Evolutionary conservation across 805 yeast genomes (phyloP), one percentile per base, ranked within the genome.

Genomic region (Wickerhamiella alocasiicola): DNA sequence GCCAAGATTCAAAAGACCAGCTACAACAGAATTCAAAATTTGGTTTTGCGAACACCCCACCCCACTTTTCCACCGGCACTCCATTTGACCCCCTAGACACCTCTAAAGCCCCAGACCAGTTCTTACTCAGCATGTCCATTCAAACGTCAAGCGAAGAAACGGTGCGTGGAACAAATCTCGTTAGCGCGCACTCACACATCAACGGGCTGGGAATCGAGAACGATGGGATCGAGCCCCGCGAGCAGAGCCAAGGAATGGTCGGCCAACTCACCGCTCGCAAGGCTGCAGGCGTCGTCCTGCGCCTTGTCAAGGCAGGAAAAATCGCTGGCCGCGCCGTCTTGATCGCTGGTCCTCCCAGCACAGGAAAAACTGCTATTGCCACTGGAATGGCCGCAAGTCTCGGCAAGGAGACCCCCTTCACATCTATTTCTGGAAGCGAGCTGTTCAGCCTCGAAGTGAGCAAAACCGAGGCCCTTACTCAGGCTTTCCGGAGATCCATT

Each of bases 341-440:
- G 47, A 70, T 91, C 46, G 97, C 98, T 0, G 99, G 99, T 30
- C 97, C 97, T 9, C 98, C 98, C 21, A 83, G 95, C 11, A 91
- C 98, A 0, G 99, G 99, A 62, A 91, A 91, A 61, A 91, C 99
- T 3, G 99, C 99, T 28, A 74, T 91, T 53, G 98, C 99, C 11
- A 81, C 85, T 80, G 98, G 96, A 13, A 68, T 64, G 33, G 50
- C 67, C 27, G 70, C 66, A 48, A 48, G 58, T 4, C 52, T 67
- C 24, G 81, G 81, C 24, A 54, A 65, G 11, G 84, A 78, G 47
- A 96, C 91, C 44, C 98, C 98, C 29, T 91, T 91, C 61, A 88
- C 96, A 30, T 84, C 94, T 7, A 71, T 91, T 59, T 88, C 94
- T 7, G 98, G 95, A 3, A 79, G 94, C 24, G 99, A 91, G 64